Conservation (phyloP, 140 eudicot genomes). For the Senecio squalidus region DNA sequence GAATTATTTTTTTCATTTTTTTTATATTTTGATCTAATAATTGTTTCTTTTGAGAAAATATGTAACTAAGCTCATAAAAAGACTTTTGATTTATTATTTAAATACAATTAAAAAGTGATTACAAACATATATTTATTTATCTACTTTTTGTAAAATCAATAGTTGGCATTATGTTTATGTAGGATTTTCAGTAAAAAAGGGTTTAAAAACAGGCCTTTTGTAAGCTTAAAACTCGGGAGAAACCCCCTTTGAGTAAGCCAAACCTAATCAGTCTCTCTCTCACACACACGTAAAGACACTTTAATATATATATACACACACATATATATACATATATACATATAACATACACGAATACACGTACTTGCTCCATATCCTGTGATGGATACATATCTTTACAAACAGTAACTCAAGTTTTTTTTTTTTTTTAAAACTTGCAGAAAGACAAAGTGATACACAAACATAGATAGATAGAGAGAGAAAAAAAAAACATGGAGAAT, state of each 20-base stretch:
- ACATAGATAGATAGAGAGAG: too few species aligned
- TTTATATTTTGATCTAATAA: too few species aligned
- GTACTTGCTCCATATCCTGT: constrained; percentile 9
- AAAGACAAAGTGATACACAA: constrained; percentile 19
- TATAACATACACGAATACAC: constrained; percentile 13
- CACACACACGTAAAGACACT: background rate
- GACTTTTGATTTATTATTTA: too few species aligned
- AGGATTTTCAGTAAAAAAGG: constrained; percentile 58
- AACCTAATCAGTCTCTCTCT: too few species aligned
- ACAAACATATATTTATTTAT: too few species aligned
- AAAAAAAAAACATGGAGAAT: constrained; percentile 28
- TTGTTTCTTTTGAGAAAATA: too few species aligned
- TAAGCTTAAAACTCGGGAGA: constrained; percentile 88
- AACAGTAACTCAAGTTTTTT: constrained; percentile 11
- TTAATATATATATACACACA: too few species aligned
- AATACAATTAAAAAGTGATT: too few species aligned
- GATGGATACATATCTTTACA: constrained; percentile 12
- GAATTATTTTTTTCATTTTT: too few species aligned
- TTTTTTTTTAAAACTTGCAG: background rate
- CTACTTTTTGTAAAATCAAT: constrained; percentile 5
- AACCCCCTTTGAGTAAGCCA: constrained; percentile 15
- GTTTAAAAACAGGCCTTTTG: constrained; percentile 32
- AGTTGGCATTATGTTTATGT: constrained; percentile 5
- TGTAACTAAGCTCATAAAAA: too few species aligned
- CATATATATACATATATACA: background rate